Evolutionary conservation across 2,329 filamentous ascomycete genomes (phyloP).

Genomic region (Akanthomyces dipterigenus): DNA sequence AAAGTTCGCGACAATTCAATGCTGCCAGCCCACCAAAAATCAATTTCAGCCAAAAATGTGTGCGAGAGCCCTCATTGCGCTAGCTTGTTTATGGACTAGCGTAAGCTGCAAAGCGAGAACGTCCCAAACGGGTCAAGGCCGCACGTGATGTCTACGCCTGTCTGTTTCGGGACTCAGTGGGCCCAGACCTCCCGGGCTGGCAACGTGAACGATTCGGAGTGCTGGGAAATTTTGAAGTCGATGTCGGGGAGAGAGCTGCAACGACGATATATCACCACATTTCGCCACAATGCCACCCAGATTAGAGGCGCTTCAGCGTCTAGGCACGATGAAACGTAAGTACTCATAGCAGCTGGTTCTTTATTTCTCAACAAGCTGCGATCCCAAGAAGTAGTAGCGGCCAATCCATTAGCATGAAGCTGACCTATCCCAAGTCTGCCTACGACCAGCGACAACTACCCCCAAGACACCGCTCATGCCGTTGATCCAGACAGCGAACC

Average conservation of each 20-base stretch:
- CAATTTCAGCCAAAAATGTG: constrained; percentile 34
- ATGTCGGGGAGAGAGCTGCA: constrained; percentile 13
- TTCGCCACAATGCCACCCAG: constrained; percentile 57
- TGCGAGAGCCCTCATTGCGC: constrained; percentile 27
- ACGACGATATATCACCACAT: constrained; percentile 1
- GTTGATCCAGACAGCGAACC: constrained; percentile 57
- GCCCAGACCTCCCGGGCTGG: not conserved
- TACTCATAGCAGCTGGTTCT: constrained; percentile 10
- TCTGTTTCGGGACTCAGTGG: constrained; percentile 3
- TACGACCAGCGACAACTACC: constrained; percentile 46
- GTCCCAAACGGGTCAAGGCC: not conserved
- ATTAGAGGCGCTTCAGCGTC: constrained; percentile 53
- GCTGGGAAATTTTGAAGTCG: constrained; percentile 29
- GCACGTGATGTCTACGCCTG: constrained; percentile 28
- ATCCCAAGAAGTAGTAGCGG: not conserved
- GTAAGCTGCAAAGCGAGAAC: not conserved
- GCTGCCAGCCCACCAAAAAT: constrained; percentile 17
- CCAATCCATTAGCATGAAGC: constrained; percentile 16
- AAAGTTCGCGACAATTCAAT: constrained; percentile 39
- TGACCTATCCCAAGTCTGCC: constrained; percentile 42
- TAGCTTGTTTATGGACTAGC: constrained; percentile 22
- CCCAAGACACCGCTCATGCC: constrained; percentile 46
- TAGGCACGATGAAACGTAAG: constrained; percentile 56
- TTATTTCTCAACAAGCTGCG: not conserved
- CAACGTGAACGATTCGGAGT: not conserved